Base-by-base conservation (phyloP, 768 basidiomycete genomes). In the Tylopilus plumbeoviolaceoides region DNA sequence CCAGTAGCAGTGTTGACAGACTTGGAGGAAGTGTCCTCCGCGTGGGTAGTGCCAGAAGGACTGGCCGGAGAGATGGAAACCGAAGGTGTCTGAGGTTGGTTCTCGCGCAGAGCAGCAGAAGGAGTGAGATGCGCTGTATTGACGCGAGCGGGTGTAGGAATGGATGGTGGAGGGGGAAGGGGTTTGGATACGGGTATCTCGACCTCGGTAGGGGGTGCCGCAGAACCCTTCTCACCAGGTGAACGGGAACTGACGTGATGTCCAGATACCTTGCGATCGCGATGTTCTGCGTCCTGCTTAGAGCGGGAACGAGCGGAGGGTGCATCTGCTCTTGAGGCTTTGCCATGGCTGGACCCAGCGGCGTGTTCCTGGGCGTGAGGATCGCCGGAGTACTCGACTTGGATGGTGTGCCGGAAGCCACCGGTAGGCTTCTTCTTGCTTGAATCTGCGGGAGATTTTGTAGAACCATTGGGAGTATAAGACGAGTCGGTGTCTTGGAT, bases 391-490 rank as follows among this genome's bases (percentile, higher is more conserved):
- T 98, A 98, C 70, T 99, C 97, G 54, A 98, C 88, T 69, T 98
- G 97, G 44, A 98, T 91, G 10, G 97, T 98, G 70, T 98, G 94
- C 45, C 93, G 76, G 69, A 89, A 85, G 48, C 77, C 77, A 2
- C 56, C 27, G 8, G 63, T 18, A 18, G 71, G 72, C 54, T 74
- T 82, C 57, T 77, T 73, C 65, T 80, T 82, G 50, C 73, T 65
- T 28, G 67, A 53, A 45, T 85, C 74, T 5, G 70, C 61, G 15
- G 70, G 74, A 14, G 70, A 63, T 31, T 71, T 69, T 36, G 68
- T 63, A 56, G 60, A 63, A 21, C 57, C 63, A 25, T 63, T 64
- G 54, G 62, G 30, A 54, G 59, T 45, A 58, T 59, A 28, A 27
- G 59, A 63, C 7, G 61, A 49, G 18, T 56, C 51, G 38, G 55